Base-by-base conservation (phyloP, 129 eudicot genomes). In the Helichrysum umbraculigerum region DNA sequence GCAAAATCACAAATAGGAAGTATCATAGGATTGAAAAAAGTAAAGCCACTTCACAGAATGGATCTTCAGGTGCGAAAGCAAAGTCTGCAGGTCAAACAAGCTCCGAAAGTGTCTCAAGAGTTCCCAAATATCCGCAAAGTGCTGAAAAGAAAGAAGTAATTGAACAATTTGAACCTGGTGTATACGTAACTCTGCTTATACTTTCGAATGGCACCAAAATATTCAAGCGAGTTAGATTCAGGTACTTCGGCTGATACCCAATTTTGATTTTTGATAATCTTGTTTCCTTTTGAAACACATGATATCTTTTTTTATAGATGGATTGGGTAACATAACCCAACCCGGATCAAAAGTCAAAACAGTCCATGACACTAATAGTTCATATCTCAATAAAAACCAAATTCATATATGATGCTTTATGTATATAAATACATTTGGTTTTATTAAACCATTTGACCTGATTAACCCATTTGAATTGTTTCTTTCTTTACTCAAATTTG, bases 141-240 rank as follows among this genome's bases (percentile, higher is more conserved):
- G 92, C 72, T 15, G 89, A 85, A 66, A 78, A 63, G 70, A 91
- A 52, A 73, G 93, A 92, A 83, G 80, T 85, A 22, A 86, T 89
- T 30, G 98, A 92, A 75, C 98, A 92, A 82, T 89, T 87, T 80
- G 98, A 92, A 80, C 92, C 96, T 39, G 96, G 98, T 44, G 96
- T 92, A 28, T 92, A 92, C 65, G 93, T 89, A 20, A 89, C 98
- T 32, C 66, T 83, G 35, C 32, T 82, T 47, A 87, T 62, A 66
- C 87, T 71, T 25, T 65, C 79, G 35, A 71, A 89, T 68, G 98
- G 93, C 21, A 72, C 88, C 74, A 92, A 92, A 84, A 65, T 87
- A 58, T 89, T 89, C 87, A 89, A 86, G 79, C 83, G 93, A 67
- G 96, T 92, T 68, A 85, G 85, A 78, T 92, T 92, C 98, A 92